A percentile compares a stretch with the other conserved stretches of the same genome.
Conservation (phyloP, 2,329 filamentous ascomycete species). For the Ceratocystis lukuohia region DNA sequence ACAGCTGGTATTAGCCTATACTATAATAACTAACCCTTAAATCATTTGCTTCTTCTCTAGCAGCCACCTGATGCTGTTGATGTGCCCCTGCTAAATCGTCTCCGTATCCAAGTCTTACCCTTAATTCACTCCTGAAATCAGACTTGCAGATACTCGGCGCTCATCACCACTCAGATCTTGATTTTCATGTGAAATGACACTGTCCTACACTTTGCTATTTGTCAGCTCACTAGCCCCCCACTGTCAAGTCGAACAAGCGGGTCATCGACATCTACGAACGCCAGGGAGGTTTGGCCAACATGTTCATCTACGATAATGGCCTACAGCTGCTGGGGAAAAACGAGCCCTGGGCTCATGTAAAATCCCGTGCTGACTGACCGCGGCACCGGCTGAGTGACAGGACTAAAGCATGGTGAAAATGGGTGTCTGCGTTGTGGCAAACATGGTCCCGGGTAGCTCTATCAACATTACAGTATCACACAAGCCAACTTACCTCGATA, state of each 20-base stretch:
- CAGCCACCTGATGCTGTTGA: slow-evolving; percentile 61
- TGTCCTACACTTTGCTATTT: slow-evolving; percentile 56
- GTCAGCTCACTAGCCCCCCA: slow-evolving; percentile 56
- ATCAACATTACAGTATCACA: background rate
- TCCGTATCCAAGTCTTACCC: slow-evolving; percentile 63
- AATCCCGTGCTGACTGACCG: slow-evolving; percentile 57
- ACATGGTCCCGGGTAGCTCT: slow-evolving; percentile 24
- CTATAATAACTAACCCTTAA: slow-evolving; percentile 65
- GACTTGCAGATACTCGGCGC: slow-evolving; percentile 65
- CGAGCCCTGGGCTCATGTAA: slow-evolving; percentile 48
- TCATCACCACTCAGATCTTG: slow-evolving; percentile 56
- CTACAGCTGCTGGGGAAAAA: slow-evolving; percentile 53
- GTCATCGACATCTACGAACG: slow-evolving; percentile 66
- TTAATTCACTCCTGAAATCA: slow-evolving; percentile 56
- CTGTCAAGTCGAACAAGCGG: slow-evolving; percentile 63
- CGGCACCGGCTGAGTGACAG: slow-evolving; percentile 56
- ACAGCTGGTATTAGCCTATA: background rate
- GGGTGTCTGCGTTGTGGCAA: slow-evolving; percentile 51
- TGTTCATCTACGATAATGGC: slow-evolving; percentile 65
- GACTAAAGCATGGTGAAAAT: slow-evolving; percentile 49
- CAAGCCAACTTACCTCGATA: background rate
- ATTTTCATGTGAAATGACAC: slow-evolving; percentile 77
- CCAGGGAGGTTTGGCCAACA: slow-evolving; percentile 64
- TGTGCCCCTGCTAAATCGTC: slow-evolving; percentile 61
- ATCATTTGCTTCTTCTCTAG: slow-evolving; percentile 64